These are phyloP conservation scores for Sclerotiophoma versabilis DNA, from an alignment of 2,329 filamentous ascomycete genomes.

Conservation along the genomic window DNA sequence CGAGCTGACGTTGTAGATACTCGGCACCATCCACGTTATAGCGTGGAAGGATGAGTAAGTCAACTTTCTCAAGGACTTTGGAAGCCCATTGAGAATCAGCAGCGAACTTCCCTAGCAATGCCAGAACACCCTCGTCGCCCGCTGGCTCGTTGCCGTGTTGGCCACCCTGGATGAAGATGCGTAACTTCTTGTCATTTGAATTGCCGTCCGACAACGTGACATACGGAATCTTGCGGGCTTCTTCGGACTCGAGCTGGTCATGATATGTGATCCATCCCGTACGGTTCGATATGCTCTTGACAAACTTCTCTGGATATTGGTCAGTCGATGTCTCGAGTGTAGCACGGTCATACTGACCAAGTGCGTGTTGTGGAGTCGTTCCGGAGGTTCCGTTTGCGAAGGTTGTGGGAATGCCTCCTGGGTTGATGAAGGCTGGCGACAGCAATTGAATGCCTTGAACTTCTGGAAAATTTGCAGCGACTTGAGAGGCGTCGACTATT, in stretches of 20 bases:
- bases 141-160: constrained; percentile 43
- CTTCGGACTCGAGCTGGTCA: constrained; percentile 28
- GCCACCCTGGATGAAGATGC: constrained; percentile 39
- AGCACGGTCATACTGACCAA: background rate
- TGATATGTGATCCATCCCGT: constrained; percentile 34
- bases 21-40: constrained; percentile 41
- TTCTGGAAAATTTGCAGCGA: background rate
- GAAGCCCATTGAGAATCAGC: constrained; percentile 31
- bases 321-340: background rate
- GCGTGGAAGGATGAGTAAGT: constrained; percentile 34
- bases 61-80: constrained; percentile 29
- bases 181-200: constrained; percentile 23
- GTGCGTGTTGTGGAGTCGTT: background rate
- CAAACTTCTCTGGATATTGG: constrained; percentile 2
- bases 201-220: constrained; percentile 24
- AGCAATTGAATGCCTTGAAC: background rate
- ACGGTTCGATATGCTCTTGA: constrained; percentile 4
- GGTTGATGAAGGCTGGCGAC: background rate
- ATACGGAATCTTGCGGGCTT: constrained; percentile 33
- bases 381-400: background rate
- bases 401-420: background rate
- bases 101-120: constrained; percentile 37
- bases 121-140: constrained; percentile 37
- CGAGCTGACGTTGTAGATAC: constrained; percentile 32
- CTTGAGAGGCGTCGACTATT: background rate